Evolutionary conservation across 1,284 basidiomycete species (phyloP).

Genomic region (Moesziomyces aphidis): DNA sequence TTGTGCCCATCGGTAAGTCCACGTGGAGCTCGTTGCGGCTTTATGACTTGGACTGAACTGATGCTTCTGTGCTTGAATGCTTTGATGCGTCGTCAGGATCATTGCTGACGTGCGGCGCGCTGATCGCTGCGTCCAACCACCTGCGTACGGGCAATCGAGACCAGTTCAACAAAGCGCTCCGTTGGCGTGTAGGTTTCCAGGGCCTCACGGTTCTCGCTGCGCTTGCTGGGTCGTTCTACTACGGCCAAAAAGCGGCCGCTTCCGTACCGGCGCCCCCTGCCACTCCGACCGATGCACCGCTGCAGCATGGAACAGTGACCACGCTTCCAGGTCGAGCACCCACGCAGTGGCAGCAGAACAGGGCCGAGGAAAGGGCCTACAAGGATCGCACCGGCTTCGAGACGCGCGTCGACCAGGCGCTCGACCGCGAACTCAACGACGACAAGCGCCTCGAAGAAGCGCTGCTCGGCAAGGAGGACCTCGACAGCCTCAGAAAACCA

Average conservation of each 20-base stretch:
- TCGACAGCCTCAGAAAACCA: conserved; percentile 21
- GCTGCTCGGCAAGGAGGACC: conserved; percentile 44
- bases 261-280: conserved; percentile 29
- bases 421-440: conserved; percentile 36
- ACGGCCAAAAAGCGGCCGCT: conserved; percentile 40
- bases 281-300: conserved; percentile 13
- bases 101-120: conserved; percentile 59
- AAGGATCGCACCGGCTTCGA: conserved; percentile 31
- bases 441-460: conserved; percentile 45
- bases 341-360: conserved; percentile 40
- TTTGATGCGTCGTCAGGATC: conserved; percentile 46
- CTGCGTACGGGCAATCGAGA: conserved; percentile 62
- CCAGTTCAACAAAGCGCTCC: conserved; percentile 62
- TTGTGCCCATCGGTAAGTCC: conserved; percentile 64
- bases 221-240: conserved; percentile 57
- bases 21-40: no score
- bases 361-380: conserved; percentile 35
- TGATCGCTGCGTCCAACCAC: conserved; percentile 61
- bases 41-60: background rate
- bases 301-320: conserved; percentile 28
- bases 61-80: background rate
- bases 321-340: conserved; percentile 37
- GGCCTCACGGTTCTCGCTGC: conserved; percentile 64
- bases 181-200: conserved; percentile 66
- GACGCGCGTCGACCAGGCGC: conserved; percentile 23